Conservation (phyloP, 306 rosid genomes). For the Trifolium fragiferum region DNA sequence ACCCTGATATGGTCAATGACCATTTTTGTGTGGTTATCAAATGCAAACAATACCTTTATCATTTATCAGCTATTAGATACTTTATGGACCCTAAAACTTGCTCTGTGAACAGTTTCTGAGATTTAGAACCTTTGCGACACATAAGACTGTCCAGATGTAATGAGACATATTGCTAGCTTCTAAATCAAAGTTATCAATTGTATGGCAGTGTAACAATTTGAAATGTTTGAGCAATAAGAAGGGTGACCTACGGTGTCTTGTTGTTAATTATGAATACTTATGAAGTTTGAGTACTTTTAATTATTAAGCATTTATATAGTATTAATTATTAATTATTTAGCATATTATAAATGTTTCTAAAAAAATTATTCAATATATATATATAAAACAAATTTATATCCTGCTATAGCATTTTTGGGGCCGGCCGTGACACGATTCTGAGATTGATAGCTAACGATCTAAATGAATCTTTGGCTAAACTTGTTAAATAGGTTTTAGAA, state of each 20-base stretch:
- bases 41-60: conserved; percentile 10
- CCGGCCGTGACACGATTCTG: background rate
- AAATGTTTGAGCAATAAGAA: background rate
- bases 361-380: too few species aligned
- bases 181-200: background rate
- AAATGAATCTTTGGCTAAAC: background rate
- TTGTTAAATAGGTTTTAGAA: conserved; percentile 7
- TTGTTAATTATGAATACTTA: background rate
- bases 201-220: background rate
- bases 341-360: too few species aligned
- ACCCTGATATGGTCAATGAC: conserved; percentile 12
- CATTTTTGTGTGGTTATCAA: conserved; percentile 20
- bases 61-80: background rate
- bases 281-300: background rate
- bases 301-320: background rate
- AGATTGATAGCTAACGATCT: background rate
- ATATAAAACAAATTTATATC: background rate
- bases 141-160: conserved; percentile 18
- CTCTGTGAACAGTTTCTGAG: conserved; percentile 26
- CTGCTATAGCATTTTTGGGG: background rate
- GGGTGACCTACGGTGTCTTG: background rate
- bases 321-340: background rate
- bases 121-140: conserved; percentile 3
- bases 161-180: conserved; percentile 25
- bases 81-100: conserved; percentile 28